Conservation (phyloP, 139 green algal genomes). For the Trebouxia sp. region DNA sequence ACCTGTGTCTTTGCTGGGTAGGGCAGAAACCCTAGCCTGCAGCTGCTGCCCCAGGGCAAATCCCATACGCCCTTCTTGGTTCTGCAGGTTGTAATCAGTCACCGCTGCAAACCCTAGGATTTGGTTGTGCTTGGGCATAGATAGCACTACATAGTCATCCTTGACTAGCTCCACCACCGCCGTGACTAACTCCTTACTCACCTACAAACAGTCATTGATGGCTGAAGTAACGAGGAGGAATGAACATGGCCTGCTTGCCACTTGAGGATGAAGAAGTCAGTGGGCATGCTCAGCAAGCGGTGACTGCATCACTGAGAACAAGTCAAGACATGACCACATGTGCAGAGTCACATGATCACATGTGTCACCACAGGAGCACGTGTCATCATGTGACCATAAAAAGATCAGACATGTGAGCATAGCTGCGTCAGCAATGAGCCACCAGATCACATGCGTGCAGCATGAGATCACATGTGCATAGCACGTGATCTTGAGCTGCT, state of each 20-base stretch:
- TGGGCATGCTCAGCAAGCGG: no score
- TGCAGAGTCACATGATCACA: no score
- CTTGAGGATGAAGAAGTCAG: no score
- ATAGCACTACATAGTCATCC: constrained; percentile 66
- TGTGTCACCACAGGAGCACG: no score
- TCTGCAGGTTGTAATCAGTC: constrained; percentile 69
- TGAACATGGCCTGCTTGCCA: not conserved
- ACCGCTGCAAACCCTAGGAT: constrained; percentile 66
- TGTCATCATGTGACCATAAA: no score
- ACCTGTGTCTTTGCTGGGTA: not conserved
- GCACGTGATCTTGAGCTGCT: no score
- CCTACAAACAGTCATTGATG: constrained; percentile 5
- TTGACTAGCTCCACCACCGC: constrained; percentile 69
- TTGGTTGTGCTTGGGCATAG: constrained; percentile 45
- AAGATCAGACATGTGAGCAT: no score
- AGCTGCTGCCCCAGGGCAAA: constrained; percentile 37
- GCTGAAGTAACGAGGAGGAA: not conserved
- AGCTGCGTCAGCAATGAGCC: no score
- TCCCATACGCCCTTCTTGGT: constrained; percentile 3
- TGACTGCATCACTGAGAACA: no score
- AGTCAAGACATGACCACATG: no score
- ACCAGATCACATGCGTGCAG: no score
- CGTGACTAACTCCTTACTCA: constrained; percentile 33
- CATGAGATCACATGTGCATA: no score
- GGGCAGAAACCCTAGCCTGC: constrained; percentile 34